phyloP scores from a whole-genome alignment of 2,329 filamentous ascomycete genomes.

The Fusarium tricinctum region DNA sequence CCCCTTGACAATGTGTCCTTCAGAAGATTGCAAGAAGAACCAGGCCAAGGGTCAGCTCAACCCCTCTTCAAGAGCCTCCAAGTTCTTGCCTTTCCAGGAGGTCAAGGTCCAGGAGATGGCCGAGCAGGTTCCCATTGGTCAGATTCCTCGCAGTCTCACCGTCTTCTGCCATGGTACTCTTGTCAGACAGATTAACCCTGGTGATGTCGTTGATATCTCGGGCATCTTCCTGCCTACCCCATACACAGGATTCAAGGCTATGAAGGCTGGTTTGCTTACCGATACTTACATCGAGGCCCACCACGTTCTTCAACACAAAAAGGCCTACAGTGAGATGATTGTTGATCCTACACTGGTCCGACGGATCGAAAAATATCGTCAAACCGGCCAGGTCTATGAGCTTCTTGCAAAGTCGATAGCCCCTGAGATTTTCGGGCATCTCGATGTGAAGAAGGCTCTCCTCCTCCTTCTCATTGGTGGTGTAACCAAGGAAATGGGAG shows the following conservation, averaged over 20 bases:
- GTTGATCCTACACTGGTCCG: slow-evolving; percentile 84
- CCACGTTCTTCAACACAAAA: slow-evolving; percentile 95
- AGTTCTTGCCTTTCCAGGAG: slow-evolving; percentile 97
- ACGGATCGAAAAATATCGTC: slow-evolving; percentile 86
- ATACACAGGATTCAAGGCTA: slow-evolving; percentile 99
- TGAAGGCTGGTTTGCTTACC: slow-evolving; percentile 94
- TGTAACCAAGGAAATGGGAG: slow-evolving; percentile 95
- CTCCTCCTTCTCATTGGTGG: slow-evolving; percentile 96
- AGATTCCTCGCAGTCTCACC: slow-evolving; percentile 93
- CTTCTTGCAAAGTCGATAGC: slow-evolving; percentile 96
- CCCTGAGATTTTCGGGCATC: slow-evolving; percentile 95
- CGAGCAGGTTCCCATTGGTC: slow-evolving; percentile 98
- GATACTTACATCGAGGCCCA: slow-evolving; percentile 98
- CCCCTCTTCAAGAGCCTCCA: slow-evolving; percentile 94
- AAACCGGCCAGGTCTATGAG: slow-evolving; percentile 93
- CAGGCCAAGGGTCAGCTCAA: slow-evolving; percentile 95
- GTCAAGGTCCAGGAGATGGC: slow-evolving; percentile 99
- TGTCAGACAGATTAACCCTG: slow-evolving; percentile 89
- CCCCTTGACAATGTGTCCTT: slow-evolving; percentile 88
- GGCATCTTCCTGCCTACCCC: slow-evolving; percentile 97
- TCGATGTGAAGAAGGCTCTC: slow-evolving; percentile 98
- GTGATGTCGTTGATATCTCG: slow-evolving; percentile 92
- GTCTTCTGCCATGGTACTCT: slow-evolving; percentile 90
- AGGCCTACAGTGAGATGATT: slow-evolving; percentile 93
- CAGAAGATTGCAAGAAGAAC: slow-evolving; percentile 89